Conservation (phyloP, 495 filamentous ascomycete species). For the Aspergillus panamensis region DNA sequence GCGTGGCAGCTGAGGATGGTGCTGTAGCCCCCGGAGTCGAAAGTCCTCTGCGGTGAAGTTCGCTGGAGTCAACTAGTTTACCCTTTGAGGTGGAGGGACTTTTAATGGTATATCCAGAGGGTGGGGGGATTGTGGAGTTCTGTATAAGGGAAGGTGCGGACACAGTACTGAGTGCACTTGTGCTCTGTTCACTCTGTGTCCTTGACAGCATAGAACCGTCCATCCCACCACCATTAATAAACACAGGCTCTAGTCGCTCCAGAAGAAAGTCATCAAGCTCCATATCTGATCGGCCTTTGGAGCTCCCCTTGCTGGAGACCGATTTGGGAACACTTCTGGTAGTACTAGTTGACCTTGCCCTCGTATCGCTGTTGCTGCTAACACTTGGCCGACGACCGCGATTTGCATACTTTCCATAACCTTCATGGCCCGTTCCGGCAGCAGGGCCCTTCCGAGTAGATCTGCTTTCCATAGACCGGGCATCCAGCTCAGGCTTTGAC, state of each 20-base stretch:
- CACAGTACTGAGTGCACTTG: conserved; percentile 49
- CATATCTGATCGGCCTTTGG: conserved; percentile 48
- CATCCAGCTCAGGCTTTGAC: conserved; percentile 60
- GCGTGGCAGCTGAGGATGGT: neutral
- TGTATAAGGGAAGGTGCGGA: conserved; percentile 35
- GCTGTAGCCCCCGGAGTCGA: conserved; percentile 1
- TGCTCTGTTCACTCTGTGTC: conserved; percentile 63
- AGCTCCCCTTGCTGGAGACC: conserved; percentile 51
- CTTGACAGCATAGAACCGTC: conserved; percentile 50
- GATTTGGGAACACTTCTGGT: conserved; percentile 46
- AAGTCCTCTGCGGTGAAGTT: conserved; percentile 9
- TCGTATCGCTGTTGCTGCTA: conserved; percentile 42
- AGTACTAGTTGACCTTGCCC: conserved; percentile 56
- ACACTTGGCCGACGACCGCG: conserved; percentile 48
- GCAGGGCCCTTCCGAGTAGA: conserved; percentile 71
- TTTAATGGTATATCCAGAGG: conserved; percentile 34
- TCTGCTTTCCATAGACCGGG: conserved; percentile 51
- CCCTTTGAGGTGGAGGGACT: conserved; percentile 28
- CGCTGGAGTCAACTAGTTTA: neutral
- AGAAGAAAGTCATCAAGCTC: conserved; percentile 66
- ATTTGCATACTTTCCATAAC: conserved; percentile 74
- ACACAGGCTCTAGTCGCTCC: conserved; percentile 78
- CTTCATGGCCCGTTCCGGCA: conserved; percentile 94
- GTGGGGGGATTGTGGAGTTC: conserved; percentile 20
- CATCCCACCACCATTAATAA: conserved; percentile 72